These are phyloP conservation scores for Thermothelomyces thermophilus DNA, from an alignment of 2,329 filamentous ascomycete genomes.

Conservation along the genomic window DNA sequence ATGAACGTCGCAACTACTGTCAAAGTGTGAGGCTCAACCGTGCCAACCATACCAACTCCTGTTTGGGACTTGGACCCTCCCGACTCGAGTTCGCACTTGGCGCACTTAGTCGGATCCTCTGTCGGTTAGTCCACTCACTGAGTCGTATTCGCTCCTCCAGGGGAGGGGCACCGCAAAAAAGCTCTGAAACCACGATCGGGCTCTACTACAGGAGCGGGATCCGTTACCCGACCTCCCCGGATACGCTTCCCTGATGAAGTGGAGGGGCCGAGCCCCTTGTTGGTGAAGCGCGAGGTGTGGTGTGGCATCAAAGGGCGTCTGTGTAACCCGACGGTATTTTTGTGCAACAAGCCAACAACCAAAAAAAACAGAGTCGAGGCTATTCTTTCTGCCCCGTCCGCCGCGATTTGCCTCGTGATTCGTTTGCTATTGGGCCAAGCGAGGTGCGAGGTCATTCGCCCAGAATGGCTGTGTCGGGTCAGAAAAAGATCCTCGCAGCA, in stretches of 20 bases:
- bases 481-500: conserved; percentile 9
- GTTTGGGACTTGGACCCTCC: too few relatives aligned
- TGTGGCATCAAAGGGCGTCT: too few relatives aligned
- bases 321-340: not conserved
- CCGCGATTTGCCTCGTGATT: not conserved
- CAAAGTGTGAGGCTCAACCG: too few relatives aligned
- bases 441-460: too few relatives aligned
- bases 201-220: not conserved
- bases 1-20: too few relatives aligned
- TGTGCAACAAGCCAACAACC: conserved; percentile 2
- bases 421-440: too few relatives aligned
- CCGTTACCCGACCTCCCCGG: conserved; percentile 1
- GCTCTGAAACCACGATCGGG: not conserved
- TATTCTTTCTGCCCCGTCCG: not conserved
- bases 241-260: not conserved
- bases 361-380: not conserved
- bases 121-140: conserved; percentile 11
- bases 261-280: too few relatives aligned
- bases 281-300: not conserved
- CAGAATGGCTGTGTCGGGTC: not conserved
- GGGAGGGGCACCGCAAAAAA: not conserved
- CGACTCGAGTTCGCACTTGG: not conserved
- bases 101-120: conserved; percentile 17
- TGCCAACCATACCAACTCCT: too few relatives aligned
- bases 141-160: conserved; percentile 16